Conservation (phyloP, 768 basidiomycete genomes). For the Pleurotus platypus region DNA sequence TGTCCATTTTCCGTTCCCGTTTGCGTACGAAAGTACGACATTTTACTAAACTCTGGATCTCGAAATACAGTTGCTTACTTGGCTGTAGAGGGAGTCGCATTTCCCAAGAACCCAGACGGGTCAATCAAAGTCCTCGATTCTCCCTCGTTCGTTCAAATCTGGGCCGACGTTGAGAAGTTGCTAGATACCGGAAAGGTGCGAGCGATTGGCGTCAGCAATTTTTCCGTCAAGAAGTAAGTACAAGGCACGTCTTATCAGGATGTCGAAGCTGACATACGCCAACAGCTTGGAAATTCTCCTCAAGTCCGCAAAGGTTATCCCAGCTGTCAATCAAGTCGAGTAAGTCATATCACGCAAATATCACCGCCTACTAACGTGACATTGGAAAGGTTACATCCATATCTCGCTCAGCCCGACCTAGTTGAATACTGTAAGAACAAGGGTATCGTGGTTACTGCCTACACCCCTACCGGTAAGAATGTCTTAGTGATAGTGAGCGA, state of each 20-base stretch:
- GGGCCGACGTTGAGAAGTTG: conserved; percentile 50
- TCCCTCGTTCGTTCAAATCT: conserved; percentile 35
- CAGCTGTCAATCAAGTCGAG: conserved; percentile 49
- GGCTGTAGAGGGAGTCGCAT: conserved; percentile 11
- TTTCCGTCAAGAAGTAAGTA: conserved; percentile 50
- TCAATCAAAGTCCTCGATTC: conserved; percentile 25
- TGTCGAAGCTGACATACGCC: too few relatives aligned
- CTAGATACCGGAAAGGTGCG: conserved; percentile 40
- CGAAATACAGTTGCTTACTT: too few relatives aligned
- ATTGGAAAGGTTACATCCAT: conserved; percentile 39
- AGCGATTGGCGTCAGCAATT: conserved; percentile 59
- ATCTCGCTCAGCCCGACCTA: conserved; percentile 44
- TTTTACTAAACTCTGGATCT: not conserved
- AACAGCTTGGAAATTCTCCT: conserved; percentile 34
- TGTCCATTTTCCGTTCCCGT: conserved; percentile 45
- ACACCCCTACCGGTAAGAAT: conserved; percentile 39
- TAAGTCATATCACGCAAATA: conserved; percentile 14
- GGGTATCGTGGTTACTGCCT: conserved; percentile 47
- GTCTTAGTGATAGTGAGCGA: not conserved
- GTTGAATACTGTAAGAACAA: conserved; percentile 43
- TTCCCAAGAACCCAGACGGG: conserved; percentile 30
- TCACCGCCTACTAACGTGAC: not conserved
- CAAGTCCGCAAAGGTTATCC: conserved; percentile 36
- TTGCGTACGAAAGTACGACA: conserved; percentile 25
- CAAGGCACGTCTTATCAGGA: not conserved